phyloP scores from a whole-genome alignment of 2,329 filamentous ascomycete genomes.

The Fusarium redolens region DNA sequence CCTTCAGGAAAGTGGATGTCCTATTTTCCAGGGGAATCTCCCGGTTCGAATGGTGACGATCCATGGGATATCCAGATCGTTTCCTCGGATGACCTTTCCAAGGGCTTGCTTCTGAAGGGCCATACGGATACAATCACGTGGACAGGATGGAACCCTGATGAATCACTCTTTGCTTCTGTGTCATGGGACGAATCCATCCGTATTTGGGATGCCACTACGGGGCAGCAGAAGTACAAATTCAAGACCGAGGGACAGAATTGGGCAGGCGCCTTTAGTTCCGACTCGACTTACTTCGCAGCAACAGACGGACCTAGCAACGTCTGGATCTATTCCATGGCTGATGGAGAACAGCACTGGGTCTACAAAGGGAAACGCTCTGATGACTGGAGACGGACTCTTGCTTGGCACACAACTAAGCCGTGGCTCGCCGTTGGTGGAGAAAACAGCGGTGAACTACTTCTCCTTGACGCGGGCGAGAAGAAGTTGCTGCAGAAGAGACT shows the following conservation, averaged over 20 bases:
- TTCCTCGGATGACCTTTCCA: neutral
- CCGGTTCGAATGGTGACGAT: neutral
- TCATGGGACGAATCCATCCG: slow-evolving; percentile 20
- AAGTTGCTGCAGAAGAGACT: slow-evolving; percentile 1
- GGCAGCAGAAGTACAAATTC: slow-evolving; percentile 4
- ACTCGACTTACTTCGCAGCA: slow-evolving; percentile 4
- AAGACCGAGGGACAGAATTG: slow-evolving; percentile 16
- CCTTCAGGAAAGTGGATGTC: slow-evolving; percentile 7
- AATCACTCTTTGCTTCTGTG: slow-evolving; percentile 20
- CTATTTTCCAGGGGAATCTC: neutral
- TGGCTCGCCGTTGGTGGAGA: slow-evolving; percentile 19
- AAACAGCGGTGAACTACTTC: slow-evolving; percentile 3
- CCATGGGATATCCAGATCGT: slow-evolving; percentile 13
- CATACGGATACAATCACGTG: slow-evolving; percentile 22
- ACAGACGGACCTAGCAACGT: slow-evolving; percentile 15
- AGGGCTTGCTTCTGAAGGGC: neutral
- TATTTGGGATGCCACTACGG: slow-evolving; percentile 13
- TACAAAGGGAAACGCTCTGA: neutral
- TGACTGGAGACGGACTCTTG: slow-evolving; percentile 10
- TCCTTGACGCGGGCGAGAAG: slow-evolving; percentile 1
- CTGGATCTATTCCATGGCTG: neutral
- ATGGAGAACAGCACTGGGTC: neutral
- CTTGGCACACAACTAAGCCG: slow-evolving; percentile 19
- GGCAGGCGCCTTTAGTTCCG: slow-evolving; percentile 13
- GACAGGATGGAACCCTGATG: slow-evolving; percentile 26